These are phyloP conservation scores for Copromyces sp. DNA, from an alignment of 495 filamentous ascomycete genomes.

Conservation along the genomic window DNA sequence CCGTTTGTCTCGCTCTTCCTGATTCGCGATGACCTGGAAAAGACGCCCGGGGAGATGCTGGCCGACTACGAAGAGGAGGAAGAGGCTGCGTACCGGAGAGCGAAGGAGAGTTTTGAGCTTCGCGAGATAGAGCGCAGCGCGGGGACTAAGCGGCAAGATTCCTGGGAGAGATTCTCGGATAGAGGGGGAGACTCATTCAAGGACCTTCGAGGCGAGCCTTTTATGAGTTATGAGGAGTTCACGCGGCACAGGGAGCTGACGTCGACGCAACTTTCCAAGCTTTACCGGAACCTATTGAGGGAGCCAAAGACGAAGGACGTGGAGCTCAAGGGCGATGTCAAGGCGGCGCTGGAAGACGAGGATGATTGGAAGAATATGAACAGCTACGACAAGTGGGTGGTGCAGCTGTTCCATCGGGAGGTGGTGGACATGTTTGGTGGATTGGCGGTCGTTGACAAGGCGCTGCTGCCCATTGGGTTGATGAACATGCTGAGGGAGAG, in stretches of 20 bases:
- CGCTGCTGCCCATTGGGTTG: constrained; percentile 43
- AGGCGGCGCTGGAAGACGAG: constrained; percentile 9
- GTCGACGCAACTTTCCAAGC: constrained; percentile 9
- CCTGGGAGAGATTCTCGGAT: not conserved
- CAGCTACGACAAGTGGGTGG: constrained; percentile 39
- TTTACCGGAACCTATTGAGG: constrained; percentile 9
- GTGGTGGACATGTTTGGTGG: constrained; percentile 41
- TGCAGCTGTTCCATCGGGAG: constrained; percentile 40
- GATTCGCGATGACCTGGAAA: constrained; percentile 1
- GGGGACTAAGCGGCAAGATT: not conserved
- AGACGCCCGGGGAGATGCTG: constrained; percentile 9
- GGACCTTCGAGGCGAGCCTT: constrained; percentile 18
- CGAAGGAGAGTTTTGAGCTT: constrained; percentile 23
- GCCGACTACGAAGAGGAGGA: constrained; percentile 11
- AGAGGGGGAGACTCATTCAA: constrained; percentile 3
- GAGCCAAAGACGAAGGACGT: constrained; percentile 2
- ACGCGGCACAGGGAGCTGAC: constrained; percentile 32
- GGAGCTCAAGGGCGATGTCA: constrained; percentile 4
- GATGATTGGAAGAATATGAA: constrained; percentile 6
- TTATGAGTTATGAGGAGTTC: constrained; percentile 42
- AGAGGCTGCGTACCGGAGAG: constrained; percentile 32
- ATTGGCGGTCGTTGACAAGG: constrained; percentile 39
- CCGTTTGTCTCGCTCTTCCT: constrained; percentile 35
- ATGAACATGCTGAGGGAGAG: constrained; percentile 35
- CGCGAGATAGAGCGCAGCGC: not conserved